Evolutionary conservation across 129 eudicot genomes (phyloP).

Genomic region (Helichrysum umbraculigerum): DNA sequence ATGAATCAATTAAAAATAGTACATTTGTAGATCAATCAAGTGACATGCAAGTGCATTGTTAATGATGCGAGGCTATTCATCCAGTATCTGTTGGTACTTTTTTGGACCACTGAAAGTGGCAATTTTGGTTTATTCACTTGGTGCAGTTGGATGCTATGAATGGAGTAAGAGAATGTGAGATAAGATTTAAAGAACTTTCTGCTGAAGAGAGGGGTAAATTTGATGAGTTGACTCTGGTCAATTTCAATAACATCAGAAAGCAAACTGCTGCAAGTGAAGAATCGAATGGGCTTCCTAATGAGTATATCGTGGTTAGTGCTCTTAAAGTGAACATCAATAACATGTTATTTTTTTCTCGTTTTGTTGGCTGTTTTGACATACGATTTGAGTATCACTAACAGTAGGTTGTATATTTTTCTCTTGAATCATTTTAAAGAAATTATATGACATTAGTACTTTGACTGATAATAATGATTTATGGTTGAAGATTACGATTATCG

Average conservation of each 20-base stretch:
- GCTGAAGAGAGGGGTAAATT: neutral
- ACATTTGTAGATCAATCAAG: neutral
- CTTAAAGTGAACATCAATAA: neutral
- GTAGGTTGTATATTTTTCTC: neutral
- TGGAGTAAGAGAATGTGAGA: neutral
- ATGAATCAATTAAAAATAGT: too few relatives aligned
- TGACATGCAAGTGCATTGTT: too few relatives aligned
- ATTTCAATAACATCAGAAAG: constrained; percentile 12
- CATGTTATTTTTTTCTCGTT: neutral
- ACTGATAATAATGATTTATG: neutral
- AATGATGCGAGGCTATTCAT: too few relatives aligned
- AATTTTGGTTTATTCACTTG: neutral
- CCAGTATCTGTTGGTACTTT: neutral
- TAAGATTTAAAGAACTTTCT: neutral
- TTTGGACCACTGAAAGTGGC: neutral
- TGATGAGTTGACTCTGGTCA: constrained; percentile 5
- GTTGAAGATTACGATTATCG: constrained; percentile 4
- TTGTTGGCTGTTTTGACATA: too few relatives aligned
- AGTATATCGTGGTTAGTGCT: constrained; percentile 80
- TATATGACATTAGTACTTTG: neutral
- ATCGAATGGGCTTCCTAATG: constrained; percentile 55
- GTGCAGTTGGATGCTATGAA: neutral
- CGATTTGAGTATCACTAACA: too few relatives aligned
- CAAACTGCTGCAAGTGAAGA: constrained; percentile 44
- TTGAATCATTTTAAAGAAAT: neutral